Base-by-base conservation (phyloP, 1,139 yeast genomes). In the Spathaspora sp. region DNA sequence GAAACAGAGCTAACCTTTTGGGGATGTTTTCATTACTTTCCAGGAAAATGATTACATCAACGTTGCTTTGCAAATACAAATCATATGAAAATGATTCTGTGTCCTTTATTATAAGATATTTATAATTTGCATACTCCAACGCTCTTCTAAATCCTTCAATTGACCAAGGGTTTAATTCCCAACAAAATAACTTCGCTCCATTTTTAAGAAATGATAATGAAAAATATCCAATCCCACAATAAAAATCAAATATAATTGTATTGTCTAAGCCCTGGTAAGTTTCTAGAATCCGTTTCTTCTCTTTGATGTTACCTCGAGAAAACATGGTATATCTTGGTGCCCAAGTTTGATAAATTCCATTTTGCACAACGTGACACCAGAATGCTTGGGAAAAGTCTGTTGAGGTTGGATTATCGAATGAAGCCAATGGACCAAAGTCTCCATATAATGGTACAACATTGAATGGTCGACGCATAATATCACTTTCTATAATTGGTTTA, bases 131-230 rank as follows among this genome's bases (percentile, higher is more conserved):
- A 4, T 57, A 58, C 1, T 50, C 45, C 7, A 86, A 73, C 1
- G 90, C 90, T 39, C 82, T 67, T 2, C 65, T 56, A 37, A 89
- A 69, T 0, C 95, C 96, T 55, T 83, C 82, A 7, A 86, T 76
- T 41, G 95, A 86, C 95, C 93, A 89, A 1, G 90, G 89, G 57
- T 89, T 89, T 41, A 89, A 66, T 54, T 89, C 97, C 89, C 96
- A 89, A 58, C 95, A 84, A 41, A 83, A 75, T 0, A 87, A 67
- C 15, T 68, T 67, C 1, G 88, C 89, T 0, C 77, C 75, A 36
- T 74, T 70, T 42, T 68, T 69, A 42, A 87, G 69, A 57, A 89
- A 89, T 40, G 89, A 77, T 31, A 89, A 66, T 4, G 91, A 78
- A 61, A 89, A 89, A 62, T 89, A 89, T 1, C 97, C 97, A 44